phyloP scores from a whole-genome alignment of 345 rosid genomes.

The Heritiera fomes region DNA sequence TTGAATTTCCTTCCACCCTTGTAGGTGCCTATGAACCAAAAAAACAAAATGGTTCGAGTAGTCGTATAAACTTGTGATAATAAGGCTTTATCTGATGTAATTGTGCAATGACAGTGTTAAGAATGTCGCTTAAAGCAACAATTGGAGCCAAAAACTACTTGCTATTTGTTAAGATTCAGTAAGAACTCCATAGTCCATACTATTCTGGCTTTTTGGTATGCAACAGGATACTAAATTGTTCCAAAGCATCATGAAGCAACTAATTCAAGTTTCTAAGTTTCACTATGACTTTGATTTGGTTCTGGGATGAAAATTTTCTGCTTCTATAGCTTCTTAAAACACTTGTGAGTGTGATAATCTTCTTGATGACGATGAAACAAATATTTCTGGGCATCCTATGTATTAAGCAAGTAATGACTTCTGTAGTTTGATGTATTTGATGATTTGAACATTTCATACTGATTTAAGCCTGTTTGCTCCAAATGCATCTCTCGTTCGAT shows the following conservation, averaged over 20 bases:
- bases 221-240: background rate
- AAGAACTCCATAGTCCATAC: background rate
- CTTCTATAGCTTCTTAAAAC: background rate
- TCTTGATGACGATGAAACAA: no score
- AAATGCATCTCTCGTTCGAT: background rate
- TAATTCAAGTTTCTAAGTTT: background rate
- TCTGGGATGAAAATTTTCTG: background rate
- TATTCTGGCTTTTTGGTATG: background rate
- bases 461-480: background rate
- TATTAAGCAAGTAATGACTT: background rate
- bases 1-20: no score
- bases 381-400: no score
- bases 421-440: background rate
- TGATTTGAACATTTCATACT: background rate
- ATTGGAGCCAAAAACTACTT: background rate
- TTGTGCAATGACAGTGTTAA: background rate
- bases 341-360: background rate
- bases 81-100: no score
- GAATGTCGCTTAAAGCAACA: background rate
- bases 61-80: no score
- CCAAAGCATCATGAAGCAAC: background rate
- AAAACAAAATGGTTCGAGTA: no score
- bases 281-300: background rate
- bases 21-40: no score
- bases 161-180: background rate